These are phyloP conservation scores for Penicillium nucicola DNA, from an alignment of 495 filamentous ascomycete species.

Conservation along the genomic window DNA sequence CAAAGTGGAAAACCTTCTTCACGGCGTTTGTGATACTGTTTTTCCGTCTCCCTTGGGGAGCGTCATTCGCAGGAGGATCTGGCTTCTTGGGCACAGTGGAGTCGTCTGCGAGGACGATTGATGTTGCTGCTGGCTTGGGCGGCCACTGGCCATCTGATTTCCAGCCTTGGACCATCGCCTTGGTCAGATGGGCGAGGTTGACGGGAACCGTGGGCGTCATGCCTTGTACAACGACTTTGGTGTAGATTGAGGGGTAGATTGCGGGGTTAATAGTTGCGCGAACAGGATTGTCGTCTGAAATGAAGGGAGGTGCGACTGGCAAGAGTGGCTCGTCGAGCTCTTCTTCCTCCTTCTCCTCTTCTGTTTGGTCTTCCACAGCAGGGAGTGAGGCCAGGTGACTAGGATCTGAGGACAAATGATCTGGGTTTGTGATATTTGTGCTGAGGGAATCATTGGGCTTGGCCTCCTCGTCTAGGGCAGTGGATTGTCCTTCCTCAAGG, in stretches of 20 bases:
- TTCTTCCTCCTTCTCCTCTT: constrained; percentile 26
- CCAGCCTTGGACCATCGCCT: constrained; percentile 88
- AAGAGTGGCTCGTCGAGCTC: constrained; percentile 46
- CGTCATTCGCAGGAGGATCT: constrained; percentile 8
- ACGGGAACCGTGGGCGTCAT: constrained; percentile 81
- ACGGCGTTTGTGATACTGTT: constrained; percentile 43
- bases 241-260: constrained; percentile 80
- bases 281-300: constrained; percentile 66
- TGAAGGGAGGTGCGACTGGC: constrained; percentile 61
- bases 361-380: constrained; percentile 16
- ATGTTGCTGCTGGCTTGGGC: constrained; percentile 50
- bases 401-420: constrained; percentile 8
- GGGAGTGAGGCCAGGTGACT: constrained; percentile 2
- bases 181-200: constrained; percentile 75
- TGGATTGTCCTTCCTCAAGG: constrained; percentile 24
- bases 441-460: constrained; percentile 28
- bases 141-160: constrained; percentile 95
- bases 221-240: constrained; percentile 74
- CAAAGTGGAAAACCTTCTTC: constrained; percentile 43
- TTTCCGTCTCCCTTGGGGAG: constrained; percentile 27
- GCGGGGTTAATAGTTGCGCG: constrained; percentile 67
- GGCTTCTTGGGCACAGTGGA: constrained; percentile 25
- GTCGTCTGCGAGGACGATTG: constrained; percentile 33
- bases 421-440: constrained; percentile 33
- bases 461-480: constrained; percentile 20